A percentile compares a stretch with the other conserved stretches of the same genome.
Conservation (phyloP, 225 moss, liverwort and hornwort species). For the Marchantia polymorpha region DNA sequence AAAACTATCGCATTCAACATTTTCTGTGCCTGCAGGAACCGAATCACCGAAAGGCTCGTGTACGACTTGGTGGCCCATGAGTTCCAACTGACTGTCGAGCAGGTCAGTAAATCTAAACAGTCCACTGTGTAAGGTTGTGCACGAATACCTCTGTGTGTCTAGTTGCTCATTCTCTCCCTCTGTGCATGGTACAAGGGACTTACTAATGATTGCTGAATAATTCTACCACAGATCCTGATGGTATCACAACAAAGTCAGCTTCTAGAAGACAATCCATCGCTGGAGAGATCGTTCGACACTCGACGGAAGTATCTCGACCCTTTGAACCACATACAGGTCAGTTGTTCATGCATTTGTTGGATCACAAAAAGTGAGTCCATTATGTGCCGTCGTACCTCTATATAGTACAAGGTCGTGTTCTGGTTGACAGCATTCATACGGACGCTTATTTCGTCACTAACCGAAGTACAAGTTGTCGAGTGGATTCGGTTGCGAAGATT, state of each 20-base stretch:
- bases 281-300: constrained; percentile 42
- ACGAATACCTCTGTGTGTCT: not conserved
- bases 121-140: not conserved
- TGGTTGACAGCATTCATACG: too few species aligned
- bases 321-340: constrained; percentile 52
- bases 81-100: constrained; percentile 59
- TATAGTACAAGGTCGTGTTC: too few species aligned
- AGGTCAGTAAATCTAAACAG: constrained; percentile 38
- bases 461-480: too few species aligned
- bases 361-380: too few species aligned
- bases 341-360: not conserved
- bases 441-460: too few species aligned
- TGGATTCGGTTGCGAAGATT: too few species aligned
- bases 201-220: too few species aligned
- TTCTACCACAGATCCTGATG: constrained; percentile 40
- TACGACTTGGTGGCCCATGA: constrained; percentile 86
- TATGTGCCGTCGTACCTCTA: too few species aligned
- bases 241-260: constrained; percentile 44
- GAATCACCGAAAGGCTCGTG: constrained; percentile 80
- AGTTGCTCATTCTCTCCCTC: too few species aligned
- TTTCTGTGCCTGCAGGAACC: constrained; percentile 50
- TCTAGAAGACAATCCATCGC: constrained; percentile 42
- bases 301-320: constrained; percentile 52
- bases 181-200: not conserved
- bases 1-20: not conserved